Evolutionary conservation across 1,284 basidiomycete genomes (phyloP).

Genomic region (Xanthoconium separans): DNA sequence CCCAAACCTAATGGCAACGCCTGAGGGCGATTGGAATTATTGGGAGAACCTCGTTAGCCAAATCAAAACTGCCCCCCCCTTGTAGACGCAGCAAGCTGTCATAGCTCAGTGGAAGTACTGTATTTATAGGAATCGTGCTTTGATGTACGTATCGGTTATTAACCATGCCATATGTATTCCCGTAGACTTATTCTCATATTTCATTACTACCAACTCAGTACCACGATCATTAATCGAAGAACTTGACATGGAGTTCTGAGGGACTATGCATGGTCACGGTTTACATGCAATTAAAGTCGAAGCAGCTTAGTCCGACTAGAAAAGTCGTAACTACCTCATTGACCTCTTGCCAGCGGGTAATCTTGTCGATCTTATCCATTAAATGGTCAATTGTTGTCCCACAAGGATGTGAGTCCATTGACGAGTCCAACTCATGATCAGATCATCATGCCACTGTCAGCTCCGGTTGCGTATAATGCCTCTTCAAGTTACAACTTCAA

Average conservation of each 20-base stretch:
- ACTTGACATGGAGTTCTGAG: too few relatives aligned
- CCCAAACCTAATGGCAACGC: constrained; percentile 42
- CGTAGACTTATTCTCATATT: not conserved
- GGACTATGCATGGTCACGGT: not conserved
- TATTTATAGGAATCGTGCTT: constrained; percentile 1
- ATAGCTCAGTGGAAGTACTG: constrained; percentile 9
- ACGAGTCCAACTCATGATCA: too few relatives aligned
- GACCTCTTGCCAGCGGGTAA: too few relatives aligned
- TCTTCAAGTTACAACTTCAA: too few relatives aligned
- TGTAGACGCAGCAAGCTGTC: constrained; percentile 22
- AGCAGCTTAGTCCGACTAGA: too few relatives aligned
- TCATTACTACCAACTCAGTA: not conserved
- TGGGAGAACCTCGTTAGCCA: constrained; percentile 80
- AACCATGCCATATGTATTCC: not conserved
- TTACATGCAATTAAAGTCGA: too few relatives aligned
- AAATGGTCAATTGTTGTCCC: too few relatives aligned
- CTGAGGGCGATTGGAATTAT: constrained; percentile 75
- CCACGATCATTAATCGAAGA: not conserved
- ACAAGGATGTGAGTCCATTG: too few relatives aligned
- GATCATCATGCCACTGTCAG: too few relatives aligned
- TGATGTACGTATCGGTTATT: constrained; percentile 14
- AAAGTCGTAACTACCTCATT: too few relatives aligned
- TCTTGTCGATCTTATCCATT: too few relatives aligned
- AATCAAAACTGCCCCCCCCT: constrained; percentile 51
- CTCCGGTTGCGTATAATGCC: too few relatives aligned